Conservation (phyloP, 1,284 basidiomycete species). For the Ganoderma lucidum region DNA sequence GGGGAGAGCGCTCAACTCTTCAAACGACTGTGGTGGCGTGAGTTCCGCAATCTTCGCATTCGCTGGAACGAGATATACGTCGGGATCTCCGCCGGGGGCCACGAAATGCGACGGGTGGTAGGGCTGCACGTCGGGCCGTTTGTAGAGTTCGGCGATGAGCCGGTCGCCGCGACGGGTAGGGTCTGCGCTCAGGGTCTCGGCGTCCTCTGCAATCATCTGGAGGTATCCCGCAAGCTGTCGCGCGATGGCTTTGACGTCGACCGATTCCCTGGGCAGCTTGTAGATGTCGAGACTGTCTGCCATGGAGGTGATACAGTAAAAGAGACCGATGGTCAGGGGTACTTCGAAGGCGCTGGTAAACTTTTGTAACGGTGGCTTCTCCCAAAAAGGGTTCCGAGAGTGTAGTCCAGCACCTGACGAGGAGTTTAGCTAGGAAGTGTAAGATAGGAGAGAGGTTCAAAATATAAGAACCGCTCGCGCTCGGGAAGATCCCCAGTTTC, state of each 20-base stretch:
- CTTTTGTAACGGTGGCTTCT: too few species aligned
- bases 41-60: conserved; percentile 19
- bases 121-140: not conserved
- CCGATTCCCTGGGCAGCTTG: not conserved
- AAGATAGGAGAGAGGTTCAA: too few species aligned
- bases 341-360: too few species aligned
- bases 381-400: too few species aligned
- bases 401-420: too few species aligned
- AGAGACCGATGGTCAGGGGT: too few species aligned
- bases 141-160: conserved; percentile 13
- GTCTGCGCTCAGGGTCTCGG: conserved; percentile 14
- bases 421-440: too few species aligned
- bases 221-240: conserved; percentile 8
- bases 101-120: conserved; percentile 8
- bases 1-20: conserved; percentile 15
- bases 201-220: conserved; percentile 11
- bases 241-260: not conserved
- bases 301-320: too few species aligned
- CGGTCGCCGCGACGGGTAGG: conserved; percentile 17
- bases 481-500: too few species aligned
- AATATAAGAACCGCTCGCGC: too few species aligned
- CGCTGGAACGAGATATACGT: conserved; percentile 14
- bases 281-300: not conserved
- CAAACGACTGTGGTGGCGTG: conserved; percentile 19
- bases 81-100: not conserved